Percentiles rank a stretch among this genome's conserved stretches.
Conservation (phyloP, 2,329 filamentous ascomycete species). For the Talaromyces sp. region DNA sequence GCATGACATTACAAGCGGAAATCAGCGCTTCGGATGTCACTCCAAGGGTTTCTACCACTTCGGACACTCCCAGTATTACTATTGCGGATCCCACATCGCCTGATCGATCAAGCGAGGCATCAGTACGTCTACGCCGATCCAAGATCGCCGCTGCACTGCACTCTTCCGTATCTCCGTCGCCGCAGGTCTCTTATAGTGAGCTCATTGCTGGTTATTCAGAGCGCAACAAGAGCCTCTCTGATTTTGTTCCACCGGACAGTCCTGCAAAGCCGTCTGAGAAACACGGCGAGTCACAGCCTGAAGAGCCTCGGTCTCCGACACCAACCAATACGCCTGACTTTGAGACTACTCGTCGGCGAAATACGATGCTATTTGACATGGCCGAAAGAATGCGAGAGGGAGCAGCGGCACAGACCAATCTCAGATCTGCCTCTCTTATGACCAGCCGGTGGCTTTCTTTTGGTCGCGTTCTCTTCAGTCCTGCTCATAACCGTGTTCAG, state of each 20-base stretch:
- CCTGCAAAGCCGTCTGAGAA: slow-evolving; percentile 19
- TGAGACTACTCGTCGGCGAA: slow-evolving; percentile 29
- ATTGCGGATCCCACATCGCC: slow-evolving; percentile 22
- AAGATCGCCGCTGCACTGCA: slow-evolving; percentile 48
- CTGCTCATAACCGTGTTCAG: slow-evolving; percentile 44
- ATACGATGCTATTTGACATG: slow-evolving; percentile 33
- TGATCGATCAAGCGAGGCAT: slow-evolving; percentile 27
- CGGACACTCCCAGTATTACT: slow-evolving; percentile 20
- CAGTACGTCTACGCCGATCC: slow-evolving; percentile 45
- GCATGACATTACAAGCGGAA: slow-evolving; percentile 34
- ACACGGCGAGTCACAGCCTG: slow-evolving; percentile 21
- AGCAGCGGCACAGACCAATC: slow-evolving; percentile 40
- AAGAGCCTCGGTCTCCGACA: slow-evolving; percentile 24
- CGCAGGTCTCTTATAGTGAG: slow-evolving; percentile 51
- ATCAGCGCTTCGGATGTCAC: slow-evolving; percentile 20
- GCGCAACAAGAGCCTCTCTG: slow-evolving; percentile 21
- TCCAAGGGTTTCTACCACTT: slow-evolving; percentile 6
- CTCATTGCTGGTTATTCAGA: slow-evolving; percentile 49
- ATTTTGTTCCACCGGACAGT: slow-evolving; percentile 20
- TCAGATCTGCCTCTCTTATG: slow-evolving; percentile 48
- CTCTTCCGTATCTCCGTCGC: slow-evolving; percentile 45
- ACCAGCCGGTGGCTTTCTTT: slow-evolving; percentile 49
- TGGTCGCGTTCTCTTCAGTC: slow-evolving; percentile 47
- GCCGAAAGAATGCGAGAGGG: slow-evolving; percentile 40
- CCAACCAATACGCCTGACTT: slow-evolving; percentile 21